These are phyloP conservation scores for Cokeromyces recurvatus DNA, from an alignment of 371 early-diverging fungal genomes.

Conservation along the genomic window DNA sequence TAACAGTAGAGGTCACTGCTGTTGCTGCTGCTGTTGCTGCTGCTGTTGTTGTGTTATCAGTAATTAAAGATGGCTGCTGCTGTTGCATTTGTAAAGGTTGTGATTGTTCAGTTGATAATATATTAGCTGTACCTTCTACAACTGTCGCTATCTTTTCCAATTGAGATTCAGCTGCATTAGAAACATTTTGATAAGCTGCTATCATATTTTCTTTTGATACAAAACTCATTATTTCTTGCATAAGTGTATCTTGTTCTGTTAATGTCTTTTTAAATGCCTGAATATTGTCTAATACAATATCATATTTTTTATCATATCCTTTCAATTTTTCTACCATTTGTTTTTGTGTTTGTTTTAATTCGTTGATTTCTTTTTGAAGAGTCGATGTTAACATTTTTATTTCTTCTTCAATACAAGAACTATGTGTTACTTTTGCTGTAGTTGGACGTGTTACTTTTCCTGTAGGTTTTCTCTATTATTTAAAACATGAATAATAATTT, in stretches of 20 bases:
- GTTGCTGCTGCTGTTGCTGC: neutral
- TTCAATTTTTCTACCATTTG: slow-evolving; percentile 23
- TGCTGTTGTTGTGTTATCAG: neutral
- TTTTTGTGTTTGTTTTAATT: slow-evolving; percentile 29
- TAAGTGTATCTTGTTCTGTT: slow-evolving; percentile 16
- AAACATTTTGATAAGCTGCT: slow-evolving; percentile 5
- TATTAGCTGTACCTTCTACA: too few relatives aligned
- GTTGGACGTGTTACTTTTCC: slow-evolving; percentile 21
- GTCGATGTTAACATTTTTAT: slow-evolving; percentile 17
- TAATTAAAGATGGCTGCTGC: neutral
- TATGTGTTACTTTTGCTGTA: neutral
- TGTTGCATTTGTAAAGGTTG: neutral
- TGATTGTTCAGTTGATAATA: too few relatives aligned
- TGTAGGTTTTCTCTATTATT: slow-evolving; percentile 30
- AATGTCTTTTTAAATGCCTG: slow-evolving; percentile 17
- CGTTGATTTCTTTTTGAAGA: slow-evolving; percentile 46
- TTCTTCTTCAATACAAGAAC: slow-evolving; percentile 14
- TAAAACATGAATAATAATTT: neutral
- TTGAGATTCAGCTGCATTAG: slow-evolving; percentile 7
- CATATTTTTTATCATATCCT: slow-evolving; percentile 18
- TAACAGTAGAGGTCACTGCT: neutral
- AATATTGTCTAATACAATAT: slow-evolving; percentile 11
- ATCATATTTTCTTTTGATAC: slow-evolving; percentile 1
- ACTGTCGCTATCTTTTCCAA: slow-evolving; percentile 6
- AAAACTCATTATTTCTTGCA: slow-evolving; percentile 10